Evolutionary conservation across 2,329 filamentous ascomycete genomes (phyloP).

Genomic region (Paraphoma sp.): DNA sequence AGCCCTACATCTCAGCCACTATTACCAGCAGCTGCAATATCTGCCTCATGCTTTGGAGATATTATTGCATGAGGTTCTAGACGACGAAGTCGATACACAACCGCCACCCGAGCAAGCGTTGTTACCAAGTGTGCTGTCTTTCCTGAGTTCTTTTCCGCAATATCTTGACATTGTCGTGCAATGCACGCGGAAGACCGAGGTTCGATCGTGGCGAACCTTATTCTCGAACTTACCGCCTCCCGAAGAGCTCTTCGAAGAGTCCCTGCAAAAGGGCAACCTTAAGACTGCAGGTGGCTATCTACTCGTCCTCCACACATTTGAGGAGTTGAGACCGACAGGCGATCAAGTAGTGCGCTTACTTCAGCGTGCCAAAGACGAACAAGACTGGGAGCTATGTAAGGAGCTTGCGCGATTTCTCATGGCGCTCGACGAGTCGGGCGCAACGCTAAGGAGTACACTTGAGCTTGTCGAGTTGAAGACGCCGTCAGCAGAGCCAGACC

Average conservation of each 20-base stretch:
- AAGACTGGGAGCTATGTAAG: slow-evolving; percentile 94
- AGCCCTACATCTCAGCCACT: slow-evolving; percentile 80
- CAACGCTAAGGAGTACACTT: slow-evolving; percentile 76
- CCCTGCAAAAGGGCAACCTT: slow-evolving; percentile 79
- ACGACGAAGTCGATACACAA: slow-evolving; percentile 86
- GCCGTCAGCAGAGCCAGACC: slow-evolving; percentile 30
- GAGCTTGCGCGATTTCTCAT: slow-evolving; percentile 95
- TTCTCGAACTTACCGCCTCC: slow-evolving; percentile 91
- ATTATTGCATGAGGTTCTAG: slow-evolving; percentile 88
- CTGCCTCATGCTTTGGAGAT: slow-evolving; percentile 93
- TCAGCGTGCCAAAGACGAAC: slow-evolving; percentile 78
- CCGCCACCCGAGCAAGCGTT: slow-evolving; percentile 56
- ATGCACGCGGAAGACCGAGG: slow-evolving; percentile 95
- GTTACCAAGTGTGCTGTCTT: slow-evolving; percentile 60
- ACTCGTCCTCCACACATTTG: slow-evolving; percentile 86
- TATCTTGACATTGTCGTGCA: slow-evolving; percentile 96
- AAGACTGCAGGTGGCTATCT: slow-evolving; percentile 97
- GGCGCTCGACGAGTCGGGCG: slow-evolving; percentile 85
- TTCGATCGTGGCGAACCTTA: slow-evolving; percentile 91
- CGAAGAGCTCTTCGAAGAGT: slow-evolving; percentile 91
- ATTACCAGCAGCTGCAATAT: slow-evolving; percentile 87
- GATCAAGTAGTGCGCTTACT: slow-evolving; percentile 84
- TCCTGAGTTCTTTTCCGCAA: slow-evolving; percentile 66
- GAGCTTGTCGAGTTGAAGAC: slow-evolving; percentile 53
- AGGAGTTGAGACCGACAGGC: slow-evolving; percentile 66